Percentiles rank a stretch among this genome's conserved stretches.
Evolutionary conservation across 768 basidiomycete genomes (phyloP).

Genomic region (Termitomyces sp.): DNA sequence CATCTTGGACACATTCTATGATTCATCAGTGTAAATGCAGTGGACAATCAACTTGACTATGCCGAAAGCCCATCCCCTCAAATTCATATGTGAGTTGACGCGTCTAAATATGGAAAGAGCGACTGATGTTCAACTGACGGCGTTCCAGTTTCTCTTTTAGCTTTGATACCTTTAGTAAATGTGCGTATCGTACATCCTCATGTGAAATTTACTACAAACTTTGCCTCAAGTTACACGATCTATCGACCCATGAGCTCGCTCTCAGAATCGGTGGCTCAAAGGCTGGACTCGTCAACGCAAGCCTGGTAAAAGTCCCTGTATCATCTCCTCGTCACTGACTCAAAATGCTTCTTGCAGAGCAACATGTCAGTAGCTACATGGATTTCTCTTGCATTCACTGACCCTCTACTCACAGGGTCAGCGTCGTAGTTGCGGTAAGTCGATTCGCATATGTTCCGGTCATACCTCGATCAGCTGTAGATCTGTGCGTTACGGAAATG

Average conservation of each 20-base stretch:
- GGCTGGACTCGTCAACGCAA: slow-evolving; percentile 77
- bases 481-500: slow-evolving; percentile 81
- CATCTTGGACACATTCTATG: neutral
- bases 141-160: slow-evolving; percentile 52
- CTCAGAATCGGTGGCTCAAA: slow-evolving; percentile 70
- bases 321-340: neutral
- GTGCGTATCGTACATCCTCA: slow-evolving; percentile 23
- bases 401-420: slow-evolving; percentile 32
- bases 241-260: slow-evolving; percentile 69
- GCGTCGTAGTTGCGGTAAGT: slow-evolving; percentile 69
- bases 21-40: slow-evolving; percentile 23
- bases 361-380: slow-evolving; percentile 49
- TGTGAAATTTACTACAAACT: neutral
- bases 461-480: slow-evolving; percentile 25
- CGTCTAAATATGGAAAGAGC: neutral
- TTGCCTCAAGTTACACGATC: slow-evolving; percentile 58
- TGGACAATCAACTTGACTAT: slow-evolving; percentile 49
- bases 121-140: neutral
- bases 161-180: slow-evolving; percentile 77
- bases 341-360: slow-evolving; percentile 34
- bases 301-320: slow-evolving; percentile 46
- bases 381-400: neutral
- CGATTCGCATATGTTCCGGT: neutral
- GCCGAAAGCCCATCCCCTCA: slow-evolving; percentile 42
- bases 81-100: slow-evolving; percentile 47